phyloP scores from a whole-genome alignment of 257 asterid species.

The Capsicum pubescens region DNA sequence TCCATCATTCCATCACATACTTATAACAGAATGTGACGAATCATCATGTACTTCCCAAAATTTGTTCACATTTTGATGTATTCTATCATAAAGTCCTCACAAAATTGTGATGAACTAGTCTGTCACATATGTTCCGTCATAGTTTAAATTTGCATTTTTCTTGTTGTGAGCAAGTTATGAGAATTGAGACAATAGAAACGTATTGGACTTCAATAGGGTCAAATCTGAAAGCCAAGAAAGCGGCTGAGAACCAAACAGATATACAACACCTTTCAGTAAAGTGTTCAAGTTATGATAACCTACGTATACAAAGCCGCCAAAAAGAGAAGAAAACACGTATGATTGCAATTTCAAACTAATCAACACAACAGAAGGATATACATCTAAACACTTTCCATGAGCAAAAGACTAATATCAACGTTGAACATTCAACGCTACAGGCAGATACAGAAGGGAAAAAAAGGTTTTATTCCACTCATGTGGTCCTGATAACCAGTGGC shows the following conservation, averaged over 20 bases:
- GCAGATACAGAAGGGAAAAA: background rate
- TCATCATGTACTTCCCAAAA: too few relatives aligned
- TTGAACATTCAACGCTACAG: constrained; percentile 29
- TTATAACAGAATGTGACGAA: too few relatives aligned
- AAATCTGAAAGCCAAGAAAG: background rate
- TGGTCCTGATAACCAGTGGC: background rate
- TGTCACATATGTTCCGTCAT: background rate
- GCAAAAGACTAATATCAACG: constrained; percentile 22
- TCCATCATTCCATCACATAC: too few relatives aligned
- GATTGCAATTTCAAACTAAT: too few relatives aligned
- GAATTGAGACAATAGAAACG: background rate
- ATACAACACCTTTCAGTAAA: background rate
- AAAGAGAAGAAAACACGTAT: background rate
- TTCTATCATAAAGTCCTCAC: too few relatives aligned
- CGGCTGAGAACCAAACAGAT: background rate
- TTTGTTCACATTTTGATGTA: too few relatives aligned
- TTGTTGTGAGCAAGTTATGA: background rate
- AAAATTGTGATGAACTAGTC: too few relatives aligned
- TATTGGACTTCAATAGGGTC: background rate
- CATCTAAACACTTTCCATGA: background rate
- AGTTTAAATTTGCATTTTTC: too few relatives aligned
- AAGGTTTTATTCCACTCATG: background rate
- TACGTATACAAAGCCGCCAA: background rate
- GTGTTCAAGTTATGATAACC: background rate
- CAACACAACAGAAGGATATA: background rate